These are phyloP conservation scores for Pyrenochaeta sp. DNA, from an alignment of 2,329 filamentous ascomycete species.

Conservation along the genomic window DNA sequence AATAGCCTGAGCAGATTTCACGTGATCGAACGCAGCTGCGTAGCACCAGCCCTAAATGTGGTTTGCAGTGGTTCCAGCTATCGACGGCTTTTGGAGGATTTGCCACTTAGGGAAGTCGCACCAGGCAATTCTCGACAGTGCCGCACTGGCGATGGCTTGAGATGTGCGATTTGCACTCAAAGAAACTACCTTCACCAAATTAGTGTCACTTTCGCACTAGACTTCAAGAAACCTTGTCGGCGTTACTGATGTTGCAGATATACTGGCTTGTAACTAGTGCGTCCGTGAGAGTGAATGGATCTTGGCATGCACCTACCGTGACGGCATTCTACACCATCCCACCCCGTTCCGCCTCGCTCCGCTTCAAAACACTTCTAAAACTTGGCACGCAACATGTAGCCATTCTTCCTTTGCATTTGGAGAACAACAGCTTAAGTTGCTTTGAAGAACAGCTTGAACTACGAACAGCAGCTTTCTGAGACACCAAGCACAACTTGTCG, in stretches of 20 bases:
- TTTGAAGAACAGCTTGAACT: too few species aligned
- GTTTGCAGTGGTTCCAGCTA: conserved; percentile 47
- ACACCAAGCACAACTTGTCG: not conserved
- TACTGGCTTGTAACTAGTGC: conserved; percentile 6
- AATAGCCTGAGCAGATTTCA: not conserved
- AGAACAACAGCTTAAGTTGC: too few species aligned
- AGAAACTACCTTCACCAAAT: not conserved
- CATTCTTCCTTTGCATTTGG: too few species aligned
- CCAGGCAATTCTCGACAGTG: conserved; percentile 1
- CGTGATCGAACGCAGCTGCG: conserved; percentile 27
- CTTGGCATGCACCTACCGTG: conserved; percentile 8
- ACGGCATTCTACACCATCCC: too few species aligned
- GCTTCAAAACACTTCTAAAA: not conserved
- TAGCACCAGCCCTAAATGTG: conserved; percentile 24
- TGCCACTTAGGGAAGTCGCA: conserved; percentile 35
- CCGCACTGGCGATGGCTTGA: not conserved
- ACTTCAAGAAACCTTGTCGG: not conserved
- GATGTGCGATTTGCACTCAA: not conserved
- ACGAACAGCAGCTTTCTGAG: not conserved
- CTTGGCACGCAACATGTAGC: not conserved
- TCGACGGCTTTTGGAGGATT: conserved; percentile 27
- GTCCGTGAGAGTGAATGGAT: conserved; percentile 8
- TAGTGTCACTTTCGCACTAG: not conserved
- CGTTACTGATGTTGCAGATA: not conserved
- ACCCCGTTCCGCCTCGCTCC: not conserved